These are phyloP conservation scores for Amauroascus niger DNA, from an alignment of 2,329 filamentous ascomycete genomes.

Conservation along the genomic window DNA sequence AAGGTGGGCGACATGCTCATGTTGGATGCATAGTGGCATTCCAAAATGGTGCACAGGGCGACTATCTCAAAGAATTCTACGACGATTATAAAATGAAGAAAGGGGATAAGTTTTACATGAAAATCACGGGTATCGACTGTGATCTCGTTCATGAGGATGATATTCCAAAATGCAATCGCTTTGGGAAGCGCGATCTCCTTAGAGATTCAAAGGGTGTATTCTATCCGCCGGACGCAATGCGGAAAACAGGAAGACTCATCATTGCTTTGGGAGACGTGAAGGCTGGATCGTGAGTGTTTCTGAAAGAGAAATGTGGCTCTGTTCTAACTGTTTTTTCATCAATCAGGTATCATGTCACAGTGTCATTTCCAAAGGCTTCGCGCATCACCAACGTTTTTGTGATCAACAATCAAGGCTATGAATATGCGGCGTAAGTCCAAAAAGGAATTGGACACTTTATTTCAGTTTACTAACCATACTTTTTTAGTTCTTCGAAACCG, in stretches of 20 bases:
- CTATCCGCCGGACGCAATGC: conserved; percentile 3
- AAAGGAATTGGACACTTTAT: too few relatives aligned
- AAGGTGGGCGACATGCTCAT: background rate
- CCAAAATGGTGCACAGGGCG: conserved; percentile 9
- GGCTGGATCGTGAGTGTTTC: background rate
- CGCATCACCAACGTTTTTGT: background rate
- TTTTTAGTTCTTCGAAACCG: background rate
- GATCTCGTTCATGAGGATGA: conserved; percentile 6
- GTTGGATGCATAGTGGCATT: conserved; percentile 6
- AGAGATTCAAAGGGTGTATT: background rate
- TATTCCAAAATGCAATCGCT: conserved; percentile 3
- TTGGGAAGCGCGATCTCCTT: conserved; percentile 8
- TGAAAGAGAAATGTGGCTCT: too few relatives aligned
- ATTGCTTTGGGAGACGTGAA: background rate
- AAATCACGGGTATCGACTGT: conserved; percentile 9
- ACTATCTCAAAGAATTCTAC: background rate
- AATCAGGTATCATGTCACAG: background rate
- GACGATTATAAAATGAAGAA: background rate
- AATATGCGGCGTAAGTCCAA: background rate
- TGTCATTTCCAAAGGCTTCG: background rate
- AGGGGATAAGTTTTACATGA: conserved; percentile 3
- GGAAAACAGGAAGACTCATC: background rate
- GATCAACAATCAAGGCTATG: conserved; percentile 4
- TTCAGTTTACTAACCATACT: background rate
- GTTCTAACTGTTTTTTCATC: background rate